phyloP scores from a whole-genome alignment of 495 filamentous ascomycete species.

The Entonaema liquescens region DNA sequence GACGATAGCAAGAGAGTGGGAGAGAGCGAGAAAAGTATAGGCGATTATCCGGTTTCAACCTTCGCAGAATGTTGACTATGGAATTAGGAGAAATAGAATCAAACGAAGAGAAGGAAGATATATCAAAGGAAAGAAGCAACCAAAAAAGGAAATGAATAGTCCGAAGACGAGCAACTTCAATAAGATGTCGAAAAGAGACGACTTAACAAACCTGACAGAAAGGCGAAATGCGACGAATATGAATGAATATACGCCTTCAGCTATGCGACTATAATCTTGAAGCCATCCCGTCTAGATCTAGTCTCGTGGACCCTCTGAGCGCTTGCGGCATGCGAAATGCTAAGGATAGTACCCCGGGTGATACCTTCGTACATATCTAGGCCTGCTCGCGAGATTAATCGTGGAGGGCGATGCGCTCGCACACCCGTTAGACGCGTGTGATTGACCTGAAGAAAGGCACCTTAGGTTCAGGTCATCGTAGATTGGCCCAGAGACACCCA shows the following conservation, averaged over 20 bases:
- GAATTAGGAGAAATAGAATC: slow-evolving; percentile 17
- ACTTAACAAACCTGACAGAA: slow-evolving; percentile 15
- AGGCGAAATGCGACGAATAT: slow-evolving; percentile 30
- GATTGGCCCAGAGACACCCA: slow-evolving; percentile 33
- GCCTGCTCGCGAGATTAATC: slow-evolving; percentile 15
- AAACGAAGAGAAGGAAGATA: slow-evolving; percentile 22
- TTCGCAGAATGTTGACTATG: slow-evolving; percentile 31
- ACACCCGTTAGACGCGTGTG: slow-evolving; percentile 27
- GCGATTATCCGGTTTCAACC: slow-evolving; percentile 15
- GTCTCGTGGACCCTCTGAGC: slow-evolving; percentile 19
- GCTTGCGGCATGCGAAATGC: slow-evolving; percentile 26
- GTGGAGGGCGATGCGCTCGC: slow-evolving; percentile 28
- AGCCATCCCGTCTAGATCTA: slow-evolving; percentile 31
- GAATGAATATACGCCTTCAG: slow-evolving; percentile 30
- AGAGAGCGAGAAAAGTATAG: slow-evolving; percentile 17
- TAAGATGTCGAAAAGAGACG: slow-evolving; percentile 35
- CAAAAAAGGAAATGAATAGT: slow-evolving; percentile 22
- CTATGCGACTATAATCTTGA: slow-evolving; percentile 16
- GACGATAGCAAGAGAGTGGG: slow-evolving; percentile 5
- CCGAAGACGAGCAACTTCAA: slow-evolving; percentile 17
- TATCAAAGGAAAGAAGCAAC: slow-evolving; percentile 21
- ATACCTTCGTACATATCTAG: slow-evolving; percentile 30
- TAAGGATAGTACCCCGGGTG: slow-evolving; percentile 40
- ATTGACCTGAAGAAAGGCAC: slow-evolving; percentile 2
- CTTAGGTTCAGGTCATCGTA: not conserved